Percentiles rank a stretch among this genome's conserved stretches.
Evolutionary conservation across 176 grass and related monocot species (phyloP).

Genomic region (Juncus effusus): DNA sequence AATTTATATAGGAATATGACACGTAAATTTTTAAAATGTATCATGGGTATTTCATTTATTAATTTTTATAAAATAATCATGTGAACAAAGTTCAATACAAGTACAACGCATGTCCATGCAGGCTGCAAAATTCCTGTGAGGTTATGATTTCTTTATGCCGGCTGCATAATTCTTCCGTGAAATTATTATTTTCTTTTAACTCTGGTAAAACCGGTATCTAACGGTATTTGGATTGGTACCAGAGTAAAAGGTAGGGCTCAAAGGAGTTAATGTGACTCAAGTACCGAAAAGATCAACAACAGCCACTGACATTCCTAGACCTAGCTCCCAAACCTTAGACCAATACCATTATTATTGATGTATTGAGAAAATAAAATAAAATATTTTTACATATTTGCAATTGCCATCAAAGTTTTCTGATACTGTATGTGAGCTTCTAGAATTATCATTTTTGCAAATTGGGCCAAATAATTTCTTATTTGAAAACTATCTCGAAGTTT

Average conservation of each 20-base stretch:
- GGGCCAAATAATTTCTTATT: too few species aligned
- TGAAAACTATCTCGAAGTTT: too few species aligned
- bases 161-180: constrained; percentile 1
- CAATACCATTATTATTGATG: constrained; percentile 21
- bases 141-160: background rate
- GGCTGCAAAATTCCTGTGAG: background rate
- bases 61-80: too few species aligned
- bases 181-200: background rate
- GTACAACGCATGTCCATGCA: too few species aligned
- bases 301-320: constrained; percentile 41
- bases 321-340: constrained; percentile 32
- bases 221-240: constrained; percentile 21
- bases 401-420: background rate
- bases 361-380: constrained; percentile 10
- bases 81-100: too few species aligned
- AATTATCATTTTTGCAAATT: too few species aligned
- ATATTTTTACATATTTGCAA: constrained; percentile 1
- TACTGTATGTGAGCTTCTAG: background rate
- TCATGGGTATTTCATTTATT: too few species aligned
- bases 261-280: constrained; percentile 58
- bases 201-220: constrained; percentile 19
- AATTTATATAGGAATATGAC: too few species aligned
- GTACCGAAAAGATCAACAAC: constrained; percentile 78
- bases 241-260: background rate
- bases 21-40: too few species aligned